A percentile compares a stretch with the other conserved stretches of the same genome.
These are phyloP conservation scores for Pichia sp. DNA, from an alignment of 1,139 yeast species.

Conservation along the genomic window DNA sequence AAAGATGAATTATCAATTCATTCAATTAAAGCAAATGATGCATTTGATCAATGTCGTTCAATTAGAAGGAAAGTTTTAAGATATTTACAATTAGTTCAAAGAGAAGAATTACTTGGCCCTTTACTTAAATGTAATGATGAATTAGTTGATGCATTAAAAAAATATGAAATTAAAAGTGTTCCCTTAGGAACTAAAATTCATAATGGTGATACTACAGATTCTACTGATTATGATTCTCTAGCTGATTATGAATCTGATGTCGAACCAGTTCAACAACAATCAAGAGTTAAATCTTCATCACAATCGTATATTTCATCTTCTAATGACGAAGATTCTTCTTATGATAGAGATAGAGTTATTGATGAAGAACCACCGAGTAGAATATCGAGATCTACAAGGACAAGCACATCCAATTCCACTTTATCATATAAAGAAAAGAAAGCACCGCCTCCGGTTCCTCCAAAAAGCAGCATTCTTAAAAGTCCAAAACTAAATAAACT, in stretches of 20 bases:
- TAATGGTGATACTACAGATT: conserved; percentile 28
- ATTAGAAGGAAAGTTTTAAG: conserved; percentile 72
- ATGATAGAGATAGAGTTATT: conserved; percentile 3
- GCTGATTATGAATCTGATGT: conserved; percentile 30
- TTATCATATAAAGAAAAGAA: background rate
- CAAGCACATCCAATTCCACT: conserved; percentile 1
- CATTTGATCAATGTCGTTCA: conserved; percentile 69
- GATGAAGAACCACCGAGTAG: conserved; percentile 7
- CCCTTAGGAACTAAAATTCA: conserved; percentile 28
- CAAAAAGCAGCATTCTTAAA: conserved; percentile 12
- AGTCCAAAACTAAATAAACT: conserved; percentile 4
- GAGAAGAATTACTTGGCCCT: conserved; percentile 81
- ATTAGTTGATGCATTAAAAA: conserved; percentile 64
- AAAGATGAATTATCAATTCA: conserved; percentile 53
- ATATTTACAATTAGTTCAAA: conserved; percentile 75
- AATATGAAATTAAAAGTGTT: conserved; percentile 56
- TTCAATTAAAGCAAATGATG: conserved; percentile 48
- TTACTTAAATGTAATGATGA: conserved; percentile 86
- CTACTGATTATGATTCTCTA: conserved; percentile 30
- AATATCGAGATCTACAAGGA: background rate
- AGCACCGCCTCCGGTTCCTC: conserved; percentile 19
- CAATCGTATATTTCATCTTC: conserved; percentile 30
- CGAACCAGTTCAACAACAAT: conserved; percentile 15
- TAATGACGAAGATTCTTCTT: conserved; percentile 17
- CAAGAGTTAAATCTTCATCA: conserved; percentile 27